A percentile compares a stretch with the other conserved stretches of the same genome.
phyloP scores from a whole-genome alignment of 176 grass and related monocot genomes.

The Neostapfia colusana region DNA sequence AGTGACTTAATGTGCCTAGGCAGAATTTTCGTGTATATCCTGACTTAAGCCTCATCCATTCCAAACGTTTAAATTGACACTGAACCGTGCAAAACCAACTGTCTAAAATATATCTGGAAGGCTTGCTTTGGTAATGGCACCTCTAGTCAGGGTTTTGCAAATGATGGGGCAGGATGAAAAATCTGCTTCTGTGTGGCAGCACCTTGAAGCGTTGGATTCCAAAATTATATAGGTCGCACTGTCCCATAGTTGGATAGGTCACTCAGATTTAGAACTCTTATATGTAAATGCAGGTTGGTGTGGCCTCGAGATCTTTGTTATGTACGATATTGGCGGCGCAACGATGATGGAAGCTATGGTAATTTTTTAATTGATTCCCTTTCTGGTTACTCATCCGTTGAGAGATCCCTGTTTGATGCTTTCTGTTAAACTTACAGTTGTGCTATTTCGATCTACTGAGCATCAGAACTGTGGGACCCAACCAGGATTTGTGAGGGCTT shows the following conservation, averaged over 20 bases:
- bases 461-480: slow-evolving; percentile 82
- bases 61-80: not conserved
- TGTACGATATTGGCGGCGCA: slow-evolving; percentile 94
- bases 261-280: slow-evolving; percentile 24
- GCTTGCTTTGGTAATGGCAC: not conserved
- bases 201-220: slow-evolving; percentile 1
- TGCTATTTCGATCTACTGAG: slow-evolving; percentile 87
- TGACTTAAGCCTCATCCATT: not conserved
- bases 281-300: slow-evolving; percentile 64
- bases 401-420: slow-evolving; percentile 5
- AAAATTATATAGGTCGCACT: slow-evolving; percentile 13
- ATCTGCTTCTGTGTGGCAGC: not conserved
- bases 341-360: slow-evolving; percentile 99
- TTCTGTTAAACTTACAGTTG: slow-evolving; percentile 59
- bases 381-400: slow-evolving; percentile 40
- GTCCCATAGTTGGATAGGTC: slow-evolving; percentile 20
- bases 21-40: not conserved
- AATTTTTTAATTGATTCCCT: slow-evolving; percentile 25
- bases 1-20: not conserved
- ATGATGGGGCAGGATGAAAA: not conserved
- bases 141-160: not conserved
- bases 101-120: slow-evolving; percentile 24
- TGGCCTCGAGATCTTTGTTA: slow-evolving; percentile 99
- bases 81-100: slow-evolving; percentile 5
- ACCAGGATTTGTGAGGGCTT: slow-evolving; percentile 92